A percentile compares a stretch with the other conserved stretches of the same genome.
Evolutionary conservation across 345 rosid species (phyloP).

Genomic region (Populus ilicifolia): DNA sequence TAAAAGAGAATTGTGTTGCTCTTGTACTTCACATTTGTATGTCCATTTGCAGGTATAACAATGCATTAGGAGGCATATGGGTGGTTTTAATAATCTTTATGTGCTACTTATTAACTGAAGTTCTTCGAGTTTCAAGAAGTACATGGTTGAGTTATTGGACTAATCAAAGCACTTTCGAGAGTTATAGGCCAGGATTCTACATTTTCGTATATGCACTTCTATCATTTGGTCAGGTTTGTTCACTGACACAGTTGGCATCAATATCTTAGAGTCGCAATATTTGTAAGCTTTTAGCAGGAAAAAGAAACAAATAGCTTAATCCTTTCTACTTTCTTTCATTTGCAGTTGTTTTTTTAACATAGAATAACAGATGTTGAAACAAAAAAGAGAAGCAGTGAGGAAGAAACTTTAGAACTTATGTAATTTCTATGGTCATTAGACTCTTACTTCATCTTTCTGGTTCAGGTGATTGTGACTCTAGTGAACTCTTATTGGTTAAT

Average conservation of each 20-base stretch:
- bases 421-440: neutral
- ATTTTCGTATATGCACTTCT: constrained; percentile 67
- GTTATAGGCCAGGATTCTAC: constrained; percentile 63
- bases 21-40: neutral
- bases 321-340: neutral
- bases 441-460: constrained; percentile 9
- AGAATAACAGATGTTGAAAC: neutral
- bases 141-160: constrained; percentile 99
- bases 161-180: constrained; percentile 53
- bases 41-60: constrained; percentile 60
- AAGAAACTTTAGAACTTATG: neutral
- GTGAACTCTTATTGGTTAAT: constrained; percentile 87
- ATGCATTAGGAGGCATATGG: constrained; percentile 93
- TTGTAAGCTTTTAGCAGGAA: neutral
- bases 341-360: neutral
- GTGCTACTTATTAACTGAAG: constrained; percentile 75
- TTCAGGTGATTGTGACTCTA: constrained; percentile 80
- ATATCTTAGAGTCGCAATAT: neutral
- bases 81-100: constrained; percentile 66
- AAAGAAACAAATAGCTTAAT: neutral
- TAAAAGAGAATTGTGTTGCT: neutral
- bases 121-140: constrained; percentile 83
- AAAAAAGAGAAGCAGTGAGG: neutral
- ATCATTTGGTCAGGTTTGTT: constrained; percentile 79
- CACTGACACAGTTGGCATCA: neutral